Evolutionary conservation across 176 grass and related monocot genomes (phyloP).

Genomic region (Poa pratensis): DNA sequence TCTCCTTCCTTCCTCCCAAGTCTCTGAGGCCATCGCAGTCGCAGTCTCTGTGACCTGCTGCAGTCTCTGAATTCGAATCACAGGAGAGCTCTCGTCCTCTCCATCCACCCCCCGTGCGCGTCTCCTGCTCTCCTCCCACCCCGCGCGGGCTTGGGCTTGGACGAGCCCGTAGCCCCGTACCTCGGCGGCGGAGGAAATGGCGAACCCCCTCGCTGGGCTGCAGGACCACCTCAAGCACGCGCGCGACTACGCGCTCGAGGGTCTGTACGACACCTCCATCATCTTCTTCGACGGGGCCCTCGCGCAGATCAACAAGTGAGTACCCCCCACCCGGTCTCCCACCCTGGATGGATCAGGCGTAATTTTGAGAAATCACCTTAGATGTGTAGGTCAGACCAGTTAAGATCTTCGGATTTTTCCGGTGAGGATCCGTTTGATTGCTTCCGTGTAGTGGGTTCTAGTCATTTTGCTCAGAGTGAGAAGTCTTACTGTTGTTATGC

Average conservation of each 20-base stretch:
- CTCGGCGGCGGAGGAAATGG: slow-evolving; percentile 45
- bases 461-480: background rate
- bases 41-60: slow-evolving; percentile 6
- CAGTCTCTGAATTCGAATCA: slow-evolving; percentile 32
- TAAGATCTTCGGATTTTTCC: slow-evolving; percentile 35
- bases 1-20: background rate
- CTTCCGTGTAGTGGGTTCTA: background rate
- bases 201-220: slow-evolving; percentile 75
- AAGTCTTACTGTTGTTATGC: background rate
- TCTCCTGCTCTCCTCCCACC: background rate
- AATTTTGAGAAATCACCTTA: background rate
- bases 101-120: background rate
- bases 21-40: background rate
- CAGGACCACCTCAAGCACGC: slow-evolving; percentile 99
- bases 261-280: slow-evolving; percentile 97
- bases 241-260: slow-evolving; percentile 91
- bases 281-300: slow-evolving; percentile 99
- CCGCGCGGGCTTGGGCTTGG: background rate
- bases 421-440: background rate
- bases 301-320: slow-evolving; percentile 99
- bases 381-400: background rate
- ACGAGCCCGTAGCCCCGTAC: slow-evolving; percentile 35
- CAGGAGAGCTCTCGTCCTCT: background rate
- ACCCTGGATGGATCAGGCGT: background rate
- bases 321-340: background rate